Evolutionary conservation across 192 early-diverging fungal genomes (phyloP).

Genomic region (Pilaira anomala): DNA sequence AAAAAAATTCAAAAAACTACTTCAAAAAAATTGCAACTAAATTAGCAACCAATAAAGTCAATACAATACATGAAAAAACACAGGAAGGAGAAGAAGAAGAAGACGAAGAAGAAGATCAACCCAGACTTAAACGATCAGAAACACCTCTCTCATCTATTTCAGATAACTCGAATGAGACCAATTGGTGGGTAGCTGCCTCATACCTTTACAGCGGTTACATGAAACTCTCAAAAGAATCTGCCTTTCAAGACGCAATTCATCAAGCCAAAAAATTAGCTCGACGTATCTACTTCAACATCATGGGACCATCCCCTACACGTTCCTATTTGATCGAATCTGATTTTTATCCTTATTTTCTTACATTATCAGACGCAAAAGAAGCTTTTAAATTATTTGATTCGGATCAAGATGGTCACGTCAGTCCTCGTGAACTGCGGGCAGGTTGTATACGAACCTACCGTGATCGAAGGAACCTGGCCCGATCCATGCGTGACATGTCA

Average conservation of each 20-base stretch:
- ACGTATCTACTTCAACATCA: conserved; percentile 29
- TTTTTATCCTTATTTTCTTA: conserved; percentile 73
- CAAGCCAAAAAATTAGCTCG: conserved; percentile 37
- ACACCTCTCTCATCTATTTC: no score
- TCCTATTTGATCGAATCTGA: conserved; percentile 66
- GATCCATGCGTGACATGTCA: conserved; percentile 75
- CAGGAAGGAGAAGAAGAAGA: not conserved
- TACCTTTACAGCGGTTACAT: no score
- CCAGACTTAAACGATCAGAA: not conserved
- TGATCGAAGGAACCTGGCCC: conserved; percentile 70
- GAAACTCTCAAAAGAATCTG: no score
- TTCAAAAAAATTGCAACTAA: not conserved
- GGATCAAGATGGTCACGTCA: conserved; percentile 85
- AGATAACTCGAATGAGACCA: no score
- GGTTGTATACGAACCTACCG: conserved; percentile 74
- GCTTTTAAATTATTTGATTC: conserved; percentile 90
- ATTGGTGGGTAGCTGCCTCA: no score
- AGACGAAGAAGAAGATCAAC: not conserved
- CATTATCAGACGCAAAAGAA: conserved; percentile 65
- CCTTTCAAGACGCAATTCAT: conserved; percentile 4
- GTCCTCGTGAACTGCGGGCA: conserved; percentile 75
- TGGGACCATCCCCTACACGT: conserved; percentile 33
- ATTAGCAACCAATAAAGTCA: not conserved
- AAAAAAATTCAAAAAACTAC: not conserved
- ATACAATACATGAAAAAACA: not conserved